Evolutionary conservation across 23 red algal genomes (phyloP).

Genomic region (Gracilaria domingensis): DNA sequence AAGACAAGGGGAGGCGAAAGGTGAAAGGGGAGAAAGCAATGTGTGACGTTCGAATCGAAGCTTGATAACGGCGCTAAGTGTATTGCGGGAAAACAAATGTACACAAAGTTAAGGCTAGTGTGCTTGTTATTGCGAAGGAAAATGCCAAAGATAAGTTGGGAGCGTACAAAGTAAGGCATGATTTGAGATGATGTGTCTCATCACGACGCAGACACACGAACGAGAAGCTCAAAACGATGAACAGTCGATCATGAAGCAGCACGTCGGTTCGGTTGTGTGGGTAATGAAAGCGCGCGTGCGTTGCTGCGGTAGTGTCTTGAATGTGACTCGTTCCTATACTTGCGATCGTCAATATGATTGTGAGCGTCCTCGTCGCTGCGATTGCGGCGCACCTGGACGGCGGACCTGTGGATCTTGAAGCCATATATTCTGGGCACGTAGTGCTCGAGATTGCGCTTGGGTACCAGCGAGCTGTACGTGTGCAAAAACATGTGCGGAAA

Average conservation of each 20-base stretch:
- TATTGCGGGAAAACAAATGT: conserved; percentile 34
- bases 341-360: conserved; percentile 26
- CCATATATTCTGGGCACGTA: conserved; percentile 97
- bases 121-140: conserved; percentile 28
- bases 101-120: conserved; percentile 29
- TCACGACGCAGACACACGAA: background rate
- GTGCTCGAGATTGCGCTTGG: conserved; percentile 79
- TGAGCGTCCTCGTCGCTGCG: conserved; percentile 11
- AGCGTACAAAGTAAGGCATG: conserved; percentile 26
- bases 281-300: conserved; percentile 13
- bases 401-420: conserved; percentile 81
- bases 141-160: conserved; percentile 28
- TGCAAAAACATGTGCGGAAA: conserved; percentile 99
- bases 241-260: conserved; percentile 3
- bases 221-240: background rate
- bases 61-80: conserved; percentile 17
- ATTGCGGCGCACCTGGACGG: conserved; percentile 85
- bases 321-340: conserved; percentile 19
- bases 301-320: conserved; percentile 35
- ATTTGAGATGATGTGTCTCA: background rate
- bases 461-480: conserved; percentile 84
- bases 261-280: conserved; percentile 16
- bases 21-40: background rate
- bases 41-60: conserved; percentile 24
- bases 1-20: background rate